Evolutionary conservation across 2,329 filamentous ascomycete species (phyloP).

Genomic region (Thyridium curvatum): DNA sequence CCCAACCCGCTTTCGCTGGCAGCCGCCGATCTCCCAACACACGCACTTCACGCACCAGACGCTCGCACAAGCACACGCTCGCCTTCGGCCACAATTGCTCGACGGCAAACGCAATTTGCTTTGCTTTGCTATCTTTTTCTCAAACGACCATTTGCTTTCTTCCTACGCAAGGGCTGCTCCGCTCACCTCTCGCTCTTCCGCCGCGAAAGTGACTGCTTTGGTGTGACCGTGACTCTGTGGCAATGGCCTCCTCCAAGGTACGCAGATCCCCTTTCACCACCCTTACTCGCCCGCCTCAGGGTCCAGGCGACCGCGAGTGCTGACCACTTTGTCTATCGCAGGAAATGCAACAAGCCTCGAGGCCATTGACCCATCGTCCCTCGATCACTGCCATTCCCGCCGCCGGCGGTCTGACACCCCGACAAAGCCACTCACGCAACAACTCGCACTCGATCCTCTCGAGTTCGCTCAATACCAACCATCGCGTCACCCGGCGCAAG

Average conservation of each 20-base stretch:
- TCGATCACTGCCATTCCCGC: conserved; percentile 51
- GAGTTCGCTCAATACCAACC: conserved; percentile 69
- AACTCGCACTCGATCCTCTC: conserved; percentile 79
- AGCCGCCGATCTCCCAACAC: conserved; percentile 2
- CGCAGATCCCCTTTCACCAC: conserved; percentile 11
- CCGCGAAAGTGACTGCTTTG: conserved; percentile 7
- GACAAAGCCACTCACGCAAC: conserved; percentile 63
- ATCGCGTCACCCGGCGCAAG: conserved; percentile 88
- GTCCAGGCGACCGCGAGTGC: conserved; percentile 17
- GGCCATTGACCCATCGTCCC: conserved; percentile 59
- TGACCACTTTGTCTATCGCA: conserved; percentile 32
- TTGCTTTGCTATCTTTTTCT: conserved; percentile 1
- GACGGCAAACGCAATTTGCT: not conserved
- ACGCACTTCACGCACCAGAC: not conserved
- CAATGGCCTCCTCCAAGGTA: conserved; percentile 61
- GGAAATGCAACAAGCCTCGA: conserved; percentile 60
- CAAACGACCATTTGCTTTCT: not conserved
- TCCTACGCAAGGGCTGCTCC: conserved; percentile 7
- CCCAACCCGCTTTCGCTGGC: conserved; percentile 2
- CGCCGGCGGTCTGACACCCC: conserved; percentile 51
- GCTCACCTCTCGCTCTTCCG: conserved; percentile 8
- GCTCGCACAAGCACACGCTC: not conserved
- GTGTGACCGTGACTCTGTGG: conserved; percentile 24
- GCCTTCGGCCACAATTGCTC: not conserved
- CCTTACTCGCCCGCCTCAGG: not conserved